phyloP scores from a whole-genome alignment of 169 alveolate genomes.

The Besnoitia besnoiti region DNA sequence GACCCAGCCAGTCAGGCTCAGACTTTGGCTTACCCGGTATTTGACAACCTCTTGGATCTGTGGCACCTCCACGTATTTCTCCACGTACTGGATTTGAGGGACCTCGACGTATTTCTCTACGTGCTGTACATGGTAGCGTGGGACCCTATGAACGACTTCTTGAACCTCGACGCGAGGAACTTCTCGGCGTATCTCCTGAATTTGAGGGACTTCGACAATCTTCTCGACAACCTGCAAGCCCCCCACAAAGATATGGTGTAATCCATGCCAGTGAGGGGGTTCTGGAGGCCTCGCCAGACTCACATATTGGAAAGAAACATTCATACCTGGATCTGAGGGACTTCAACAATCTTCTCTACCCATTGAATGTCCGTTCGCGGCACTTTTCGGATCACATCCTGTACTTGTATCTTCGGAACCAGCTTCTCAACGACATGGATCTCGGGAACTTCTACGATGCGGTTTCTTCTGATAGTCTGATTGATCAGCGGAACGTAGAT shows the following conservation, averaged over 20 bases:
- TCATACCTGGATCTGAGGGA: constrained; percentile 40
- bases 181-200: constrained; percentile 54
- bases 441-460: constrained; percentile 58
- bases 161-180: constrained; percentile 50
- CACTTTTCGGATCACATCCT: constrained; percentile 51
- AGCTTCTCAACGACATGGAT: constrained; percentile 57
- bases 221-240: constrained; percentile 67
- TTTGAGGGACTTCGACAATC: constrained; percentile 72
- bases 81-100: constrained; percentile 60
- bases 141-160: constrained; percentile 28
- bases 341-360: constrained; percentile 55
- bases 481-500: constrained; percentile 49
- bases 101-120: constrained; percentile 47
- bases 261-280: background rate
- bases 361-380: constrained; percentile 45
- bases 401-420: constrained; percentile 38
- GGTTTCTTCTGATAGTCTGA: constrained; percentile 45
- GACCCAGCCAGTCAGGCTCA: no score
- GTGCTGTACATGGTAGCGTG: constrained; percentile 32
- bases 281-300: background rate
- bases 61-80: constrained; percentile 74
- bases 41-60: constrained; percentile 64
- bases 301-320: no score
- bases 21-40: constrained; percentile 8
- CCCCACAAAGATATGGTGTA: background rate